Base-by-base conservation (phyloP, 345 rosid genomes). In the Pistacia vera region DNA sequence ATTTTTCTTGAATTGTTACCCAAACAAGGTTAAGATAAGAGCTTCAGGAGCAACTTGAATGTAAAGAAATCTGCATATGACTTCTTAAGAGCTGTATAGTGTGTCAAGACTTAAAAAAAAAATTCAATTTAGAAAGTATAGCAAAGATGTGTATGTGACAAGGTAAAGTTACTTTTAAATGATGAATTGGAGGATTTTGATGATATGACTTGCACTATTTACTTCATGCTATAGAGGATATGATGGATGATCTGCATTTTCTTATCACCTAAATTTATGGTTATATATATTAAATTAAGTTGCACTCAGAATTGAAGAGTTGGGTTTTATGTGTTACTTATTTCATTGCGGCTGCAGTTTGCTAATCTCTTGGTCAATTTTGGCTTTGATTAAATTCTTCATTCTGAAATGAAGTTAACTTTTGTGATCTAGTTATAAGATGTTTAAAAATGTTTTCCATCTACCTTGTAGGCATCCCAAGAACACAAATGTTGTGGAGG, bases 401-500 rank as follows among this genome's bases (percentile, higher is more conserved):
- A 41, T 41, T 41, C 46, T 41, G 6, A 41, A 41, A 73, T 20
- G 13, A 73, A 73, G 25, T 65, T 16, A 35, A 70, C 25, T 41
- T 70, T 56, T 16, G 51, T 65, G 35, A 65, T 35, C 28, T 70
- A 48, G 62, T 58, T 69, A 54, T 72, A 58, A 61, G 71, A 78
- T 8, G 55, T 28, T 73, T 62, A 71, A 68, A 72, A 74, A 52
- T 81, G 63, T 54, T 58, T 71, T 68, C 14, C 74, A 44, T 76
- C 35, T 58, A 25, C 63, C 72, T 77, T 84, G 68, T 73, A 93
- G 98, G 99, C 82, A 96, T 77, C 98, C 98, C 35, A 93, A 89
- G 88, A 96, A 91, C 84, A 92, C 98, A 58, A 93, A 96, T 87
- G 95, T 96, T 72, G 99, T 92, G 81, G 99, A 93, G 91, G 90